Conservation (phyloP, 73 alveolate genomes). For the Tetrahymena borealis region DNA sequence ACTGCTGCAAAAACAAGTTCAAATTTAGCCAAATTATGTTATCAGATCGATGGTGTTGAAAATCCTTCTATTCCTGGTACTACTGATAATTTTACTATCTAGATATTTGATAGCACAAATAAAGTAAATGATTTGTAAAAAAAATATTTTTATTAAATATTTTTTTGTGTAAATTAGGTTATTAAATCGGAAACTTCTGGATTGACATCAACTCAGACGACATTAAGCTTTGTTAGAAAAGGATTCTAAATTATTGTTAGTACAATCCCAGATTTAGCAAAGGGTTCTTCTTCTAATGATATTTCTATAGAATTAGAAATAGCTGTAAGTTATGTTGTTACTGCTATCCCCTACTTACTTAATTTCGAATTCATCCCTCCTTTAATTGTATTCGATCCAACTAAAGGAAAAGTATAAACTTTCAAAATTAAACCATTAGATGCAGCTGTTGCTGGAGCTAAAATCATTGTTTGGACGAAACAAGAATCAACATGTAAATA, state of each 20-base stretch:
- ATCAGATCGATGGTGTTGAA: conserved; percentile 8
- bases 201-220: conserved; percentile 4
- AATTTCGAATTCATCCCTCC: conserved; percentile 27
- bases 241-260: conserved; percentile 30
- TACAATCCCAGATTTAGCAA: conserved; percentile 11
- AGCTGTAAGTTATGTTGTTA: conserved; percentile 20
- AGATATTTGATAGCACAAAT: conserved; percentile 3
- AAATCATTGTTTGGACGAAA: conserved; percentile 20
- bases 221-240: conserved; percentile 9
- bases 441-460: conserved; percentile 7
- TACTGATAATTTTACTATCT: conserved; percentile 13
- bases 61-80: conserved; percentile 33
- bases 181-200: conserved; percentile 15
- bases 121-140: neutral
- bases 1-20: conserved; percentile 17
- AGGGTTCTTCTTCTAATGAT: neutral
- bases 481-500: conserved; percentile 4
- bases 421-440: conserved; percentile 23
- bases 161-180: neutral
- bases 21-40: conserved; percentile 13
- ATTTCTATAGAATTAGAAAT: conserved; percentile 7
- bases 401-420: conserved; percentile 18
- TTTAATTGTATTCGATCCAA: conserved; percentile 8
- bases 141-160: neutral
- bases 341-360: conserved; percentile 9